Conservation (phyloP, 1,284 basidiomycete species). For the Vanrija pseudolonga region DNA sequence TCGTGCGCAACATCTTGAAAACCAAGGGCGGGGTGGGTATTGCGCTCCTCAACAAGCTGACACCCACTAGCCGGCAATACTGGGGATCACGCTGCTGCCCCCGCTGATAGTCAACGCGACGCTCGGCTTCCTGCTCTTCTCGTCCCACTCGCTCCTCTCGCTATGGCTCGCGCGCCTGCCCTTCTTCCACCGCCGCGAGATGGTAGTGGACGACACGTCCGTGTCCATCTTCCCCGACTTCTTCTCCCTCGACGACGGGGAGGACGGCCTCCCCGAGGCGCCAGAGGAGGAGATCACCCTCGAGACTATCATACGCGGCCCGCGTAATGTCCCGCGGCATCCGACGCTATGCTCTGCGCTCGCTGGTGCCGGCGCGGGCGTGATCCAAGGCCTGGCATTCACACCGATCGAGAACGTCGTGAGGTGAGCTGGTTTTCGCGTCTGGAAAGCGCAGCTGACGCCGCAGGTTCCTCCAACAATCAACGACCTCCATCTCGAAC, state of each 20-base stretch:
- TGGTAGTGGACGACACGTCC: not conserved
- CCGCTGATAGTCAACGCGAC: conserved; percentile 46
- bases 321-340: conserved; percentile 39
- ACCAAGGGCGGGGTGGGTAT: conserved; percentile 33
- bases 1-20: conserved; percentile 40
- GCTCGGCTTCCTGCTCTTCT: conserved; percentile 47
- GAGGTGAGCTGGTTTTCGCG: conserved; percentile 21
- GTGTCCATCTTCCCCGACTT: not conserved
- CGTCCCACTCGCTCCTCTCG: conserved; percentile 45
- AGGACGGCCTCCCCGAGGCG: not conserved
- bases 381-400: conserved; percentile 45
- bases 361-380: conserved; percentile 43
- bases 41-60: not conserved
- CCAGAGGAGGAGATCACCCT: conserved; percentile 40
- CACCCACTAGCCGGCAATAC: conserved; percentile 11
- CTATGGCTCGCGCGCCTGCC: conserved; percentile 38
- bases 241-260: not conserved
- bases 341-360: conserved; percentile 44
- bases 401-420: conserved; percentile 49
- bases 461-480: conserved; percentile 30
- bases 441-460: not conserved
- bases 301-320: conserved; percentile 38
- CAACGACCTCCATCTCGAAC: conserved; percentile 24
- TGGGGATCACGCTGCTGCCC: conserved; percentile 40
- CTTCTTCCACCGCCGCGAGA: conserved; percentile 33